These are phyloP conservation scores for Fraxinus greggii DNA, from an alignment of 305 asterid species.

Conservation along the genomic window DNA sequence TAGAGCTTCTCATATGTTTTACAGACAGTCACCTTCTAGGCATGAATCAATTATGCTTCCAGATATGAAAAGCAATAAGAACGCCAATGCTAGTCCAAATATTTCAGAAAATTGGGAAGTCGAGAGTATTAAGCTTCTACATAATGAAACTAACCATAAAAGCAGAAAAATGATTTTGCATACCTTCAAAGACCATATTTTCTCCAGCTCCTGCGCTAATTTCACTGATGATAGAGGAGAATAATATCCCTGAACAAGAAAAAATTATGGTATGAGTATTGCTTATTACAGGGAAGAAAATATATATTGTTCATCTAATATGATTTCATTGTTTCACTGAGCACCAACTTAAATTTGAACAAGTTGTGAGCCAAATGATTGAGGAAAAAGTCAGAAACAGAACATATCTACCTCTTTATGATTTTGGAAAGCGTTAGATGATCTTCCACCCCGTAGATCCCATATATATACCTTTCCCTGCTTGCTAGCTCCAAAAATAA, in stretches of 20 bases:
- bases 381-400: conserved; percentile 1
- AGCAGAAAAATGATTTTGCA: conserved; percentile 15
- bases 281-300: conserved; percentile 17
- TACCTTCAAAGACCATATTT: conserved; percentile 80
- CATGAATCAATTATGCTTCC: conserved; percentile 9
- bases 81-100: background rate
- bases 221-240: conserved; percentile 70
- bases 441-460: conserved; percentile 94
- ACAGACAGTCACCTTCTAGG: background rate
- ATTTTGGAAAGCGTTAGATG: conserved; percentile 62
- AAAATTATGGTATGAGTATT: conserved; percentile 13
- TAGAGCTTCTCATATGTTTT: background rate
- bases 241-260: conserved; percentile 51
- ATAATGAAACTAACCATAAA: background rate
- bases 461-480: conserved; percentile 73
- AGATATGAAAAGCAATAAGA: background rate
- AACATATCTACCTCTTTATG: conserved; percentile 53
- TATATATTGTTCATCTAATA: conserved; percentile 17
- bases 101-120: conserved; percentile 15
- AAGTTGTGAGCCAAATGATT: conserved; percentile 9
- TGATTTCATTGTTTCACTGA: background rate
- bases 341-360: conserved; percentile 11
- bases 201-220: conserved; percentile 75
- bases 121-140: conserved; percentile 3
- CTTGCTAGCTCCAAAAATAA: conserved; percentile 83